phyloP scores from a whole-genome alignment of 2,329 filamentous ascomycete genomes.

The Coccinonectria pachysandricola region DNA sequence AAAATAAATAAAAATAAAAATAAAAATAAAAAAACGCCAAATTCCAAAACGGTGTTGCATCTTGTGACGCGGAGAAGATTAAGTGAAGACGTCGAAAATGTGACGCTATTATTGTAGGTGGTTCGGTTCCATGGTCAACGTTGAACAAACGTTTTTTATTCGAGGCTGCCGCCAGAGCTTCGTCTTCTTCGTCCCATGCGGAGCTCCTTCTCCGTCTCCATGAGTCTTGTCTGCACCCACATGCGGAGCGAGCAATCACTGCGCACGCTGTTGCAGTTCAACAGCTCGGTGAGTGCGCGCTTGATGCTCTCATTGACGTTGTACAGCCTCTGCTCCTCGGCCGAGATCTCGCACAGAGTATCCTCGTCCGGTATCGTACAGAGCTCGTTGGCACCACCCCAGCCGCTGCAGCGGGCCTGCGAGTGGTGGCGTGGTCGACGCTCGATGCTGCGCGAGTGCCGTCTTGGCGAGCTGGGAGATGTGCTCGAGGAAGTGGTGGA shows the following conservation, averaged over 20 bases:
- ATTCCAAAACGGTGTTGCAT: no score
- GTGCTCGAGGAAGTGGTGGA: conserved; percentile 35
- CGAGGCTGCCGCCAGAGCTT: conserved; percentile 29
- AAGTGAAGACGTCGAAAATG: conserved; percentile 1
- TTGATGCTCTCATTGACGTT: conserved; percentile 53
- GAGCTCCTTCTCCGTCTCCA: conserved; percentile 51
- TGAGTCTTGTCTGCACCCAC: conserved; percentile 48
- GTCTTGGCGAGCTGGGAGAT: conserved; percentile 35
- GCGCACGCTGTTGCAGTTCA: conserved; percentile 48
- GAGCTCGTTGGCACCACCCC: conserved; percentile 23
- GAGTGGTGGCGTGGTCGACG: conserved; percentile 14
- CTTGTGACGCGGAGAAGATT: no score
- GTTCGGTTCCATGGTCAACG: no score
- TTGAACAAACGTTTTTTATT: no score
- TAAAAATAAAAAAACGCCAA: no score
- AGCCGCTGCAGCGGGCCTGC: conserved; percentile 24
- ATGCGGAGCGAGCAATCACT: conserved; percentile 40
- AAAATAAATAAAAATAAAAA: no score
- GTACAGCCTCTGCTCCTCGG: conserved; percentile 42
- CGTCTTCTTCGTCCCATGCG: conserved; percentile 41
- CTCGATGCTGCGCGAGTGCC: conserved; percentile 26
- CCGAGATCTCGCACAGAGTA: conserved; percentile 37
- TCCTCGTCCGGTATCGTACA: conserved; percentile 37
- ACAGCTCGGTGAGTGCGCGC: conserved; percentile 48
- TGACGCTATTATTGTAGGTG: conserved; percentile 1